Percentiles rank a stretch among this genome's conserved stretches.
Conservation (phyloP, 345 rosid genomes). For the Citrus mangshanensis region DNA sequence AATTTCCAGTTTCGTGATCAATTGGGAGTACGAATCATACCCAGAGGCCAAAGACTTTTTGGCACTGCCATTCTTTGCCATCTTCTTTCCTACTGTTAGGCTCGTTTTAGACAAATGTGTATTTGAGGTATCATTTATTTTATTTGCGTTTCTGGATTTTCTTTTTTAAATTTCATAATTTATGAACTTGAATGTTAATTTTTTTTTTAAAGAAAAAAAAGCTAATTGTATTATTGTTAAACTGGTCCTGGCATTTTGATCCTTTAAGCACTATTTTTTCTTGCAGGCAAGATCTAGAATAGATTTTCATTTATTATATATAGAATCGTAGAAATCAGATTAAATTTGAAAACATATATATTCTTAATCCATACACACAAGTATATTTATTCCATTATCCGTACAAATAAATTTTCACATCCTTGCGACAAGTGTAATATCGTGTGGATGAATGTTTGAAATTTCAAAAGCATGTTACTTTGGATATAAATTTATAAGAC, state of each 20-base stretch:
- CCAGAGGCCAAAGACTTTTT: slow-evolving; percentile 30
- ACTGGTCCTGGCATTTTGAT: neutral
- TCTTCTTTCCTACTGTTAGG: slow-evolving; percentile 39
- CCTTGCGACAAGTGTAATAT: too few relatives aligned
- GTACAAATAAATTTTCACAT: neutral
- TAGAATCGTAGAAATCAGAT: neutral
- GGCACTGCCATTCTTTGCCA: slow-evolving; percentile 30
- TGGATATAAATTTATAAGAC: neutral
- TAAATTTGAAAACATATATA: too few relatives aligned
- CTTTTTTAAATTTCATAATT: neutral
- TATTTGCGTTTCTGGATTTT: neutral
- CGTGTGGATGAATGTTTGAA: neutral
- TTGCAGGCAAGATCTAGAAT: neutral
- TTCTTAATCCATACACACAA: neutral
- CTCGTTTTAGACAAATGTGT: slow-evolving; percentile 37
- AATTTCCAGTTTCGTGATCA: slow-evolving; percentile 7
- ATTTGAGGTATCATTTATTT: slow-evolving; percentile 34
- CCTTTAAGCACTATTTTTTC: neutral
- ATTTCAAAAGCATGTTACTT: neutral
- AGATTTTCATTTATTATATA: neutral
- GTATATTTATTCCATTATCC: neutral
- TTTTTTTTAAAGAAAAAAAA: too few relatives aligned
- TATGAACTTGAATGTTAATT: neutral
- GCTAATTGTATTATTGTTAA: too few relatives aligned
- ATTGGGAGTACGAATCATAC: slow-evolving; percentile 46